Evolutionary conservation across 1,284 basidiomycete species (phyloP), one percentile per base, ranked within the genome.

Genomic region (Exsudoporus floridanus): DNA sequence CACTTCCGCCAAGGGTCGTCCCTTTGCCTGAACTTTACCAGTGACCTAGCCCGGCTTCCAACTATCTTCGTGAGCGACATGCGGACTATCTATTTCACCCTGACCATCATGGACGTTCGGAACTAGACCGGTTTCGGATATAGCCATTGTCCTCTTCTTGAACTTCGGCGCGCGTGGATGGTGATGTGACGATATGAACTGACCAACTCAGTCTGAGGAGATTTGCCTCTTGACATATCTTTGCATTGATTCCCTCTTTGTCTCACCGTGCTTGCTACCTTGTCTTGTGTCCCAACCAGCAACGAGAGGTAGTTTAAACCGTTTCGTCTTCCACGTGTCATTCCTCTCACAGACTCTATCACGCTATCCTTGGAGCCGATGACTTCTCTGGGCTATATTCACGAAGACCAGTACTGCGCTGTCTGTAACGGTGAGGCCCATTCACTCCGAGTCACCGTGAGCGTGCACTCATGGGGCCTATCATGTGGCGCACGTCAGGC

Each of bases 121-220:
- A 65, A 56, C 66, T 71, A 70, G 59, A 59, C 66, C 68, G 66
- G 69, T 68, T 70, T 71, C 69, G 66, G 69, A 69, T 58, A 56
- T 68, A 59, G 43, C 45, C 69, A 66, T 68, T 71, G 65, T 70
- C 64, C 55, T 41, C 33, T 54, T 64, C 54, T 57, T 50, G 50
- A 56, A 41, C 52, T 47, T 58, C 53, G 43, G 43, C 19, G 52
- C 60, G 52, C 52, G 47, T 50, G 47, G 48, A 53, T 55, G 52
- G 40, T 49, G 45, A 51, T 55, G 31, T 38, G 44, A 18, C 49
- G 53, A 67, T 63, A 60, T 63, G 56, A 57, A 56, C 55, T 55
- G 47, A 55, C 55, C 43, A 41, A 41, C 21, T 28, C 48, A 50
- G 36, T 25, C 46, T 34, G 23, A 45, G 31, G 46, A 36, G 8